Conservation (phyloP, 1,284 basidiomycete species). For the Ceratobasidium sp. region DNA sequence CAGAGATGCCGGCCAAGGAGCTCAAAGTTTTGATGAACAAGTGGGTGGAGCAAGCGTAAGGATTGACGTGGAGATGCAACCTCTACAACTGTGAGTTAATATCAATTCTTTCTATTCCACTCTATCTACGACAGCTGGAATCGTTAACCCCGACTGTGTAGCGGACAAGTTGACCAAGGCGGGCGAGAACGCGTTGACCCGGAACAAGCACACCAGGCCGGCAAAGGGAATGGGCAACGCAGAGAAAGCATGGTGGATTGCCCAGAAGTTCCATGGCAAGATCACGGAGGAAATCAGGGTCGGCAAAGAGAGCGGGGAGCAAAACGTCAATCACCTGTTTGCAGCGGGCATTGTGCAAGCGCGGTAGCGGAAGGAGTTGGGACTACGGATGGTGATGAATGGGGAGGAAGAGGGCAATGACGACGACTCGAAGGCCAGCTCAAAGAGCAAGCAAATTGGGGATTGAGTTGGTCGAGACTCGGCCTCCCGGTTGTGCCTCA, state of each 20-base stretch:
- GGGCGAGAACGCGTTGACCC: background rate
- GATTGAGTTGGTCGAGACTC: too few species aligned
- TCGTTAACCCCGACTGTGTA: background rate
- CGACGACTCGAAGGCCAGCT: background rate
- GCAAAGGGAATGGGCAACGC: background rate
- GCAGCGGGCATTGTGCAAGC: background rate
- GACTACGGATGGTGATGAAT: background rate
- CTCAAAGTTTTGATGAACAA: background rate
- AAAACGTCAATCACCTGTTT: background rate
- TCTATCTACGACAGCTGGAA: background rate
- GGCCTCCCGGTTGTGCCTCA: too few species aligned
- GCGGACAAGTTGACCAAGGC: background rate
- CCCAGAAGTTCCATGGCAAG: background rate
- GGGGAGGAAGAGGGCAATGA: background rate
- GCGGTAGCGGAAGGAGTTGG: background rate
- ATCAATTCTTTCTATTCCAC: background rate
- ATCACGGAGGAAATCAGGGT: background rate
- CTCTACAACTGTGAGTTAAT: background rate
- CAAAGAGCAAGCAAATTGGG: too few species aligned
- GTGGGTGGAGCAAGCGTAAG: background rate
- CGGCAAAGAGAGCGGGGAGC: background rate
- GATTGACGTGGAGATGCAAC: background rate
- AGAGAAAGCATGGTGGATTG: slow-evolving; percentile 15
- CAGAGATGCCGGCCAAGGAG: background rate
- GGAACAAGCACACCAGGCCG: background rate